Percentiles rank a stretch among this genome's conserved stretches.
Conservation (phyloP, 176 grass and related monocot species). For the Echinochloa phyllopogon region DNA sequence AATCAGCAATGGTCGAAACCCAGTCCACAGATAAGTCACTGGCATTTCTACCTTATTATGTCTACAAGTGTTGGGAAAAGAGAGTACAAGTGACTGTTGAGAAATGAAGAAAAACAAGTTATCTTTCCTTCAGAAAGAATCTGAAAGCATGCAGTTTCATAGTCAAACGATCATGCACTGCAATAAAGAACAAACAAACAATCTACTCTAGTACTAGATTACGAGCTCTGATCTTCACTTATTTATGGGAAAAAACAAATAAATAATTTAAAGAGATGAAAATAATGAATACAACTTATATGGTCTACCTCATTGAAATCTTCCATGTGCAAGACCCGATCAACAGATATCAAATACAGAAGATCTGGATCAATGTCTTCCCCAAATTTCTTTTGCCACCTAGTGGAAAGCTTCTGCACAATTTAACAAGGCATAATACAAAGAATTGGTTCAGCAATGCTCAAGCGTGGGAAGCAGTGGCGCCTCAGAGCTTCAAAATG, state of each 20-base stretch:
- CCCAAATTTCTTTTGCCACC: slow-evolving; percentile 93
- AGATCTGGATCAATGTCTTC: slow-evolving; percentile 75
- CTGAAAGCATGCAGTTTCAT: background rate
- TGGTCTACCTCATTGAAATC: slow-evolving; percentile 83
- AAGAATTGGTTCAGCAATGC: slow-evolving; percentile 4
- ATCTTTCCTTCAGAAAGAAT: background rate
- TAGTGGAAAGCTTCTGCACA: slow-evolving; percentile 74
- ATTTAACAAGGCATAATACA: slow-evolving; percentile 37
- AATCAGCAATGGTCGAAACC: background rate
- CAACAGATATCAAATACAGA: slow-evolving; percentile 81
- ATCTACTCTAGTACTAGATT: slow-evolving; percentile 17
- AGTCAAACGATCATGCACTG: background rate
- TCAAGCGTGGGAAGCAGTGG: background rate
- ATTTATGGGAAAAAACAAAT: background rate
- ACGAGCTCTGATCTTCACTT: background rate
- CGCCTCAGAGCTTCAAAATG: background rate
- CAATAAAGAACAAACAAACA: background rate
- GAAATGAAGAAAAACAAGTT: background rate
- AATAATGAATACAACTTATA: slow-evolving; percentile 4
- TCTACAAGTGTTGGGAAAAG: background rate
- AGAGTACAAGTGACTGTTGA: background rate
- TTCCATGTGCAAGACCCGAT: slow-evolving; percentile 85
- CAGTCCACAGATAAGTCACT: background rate
- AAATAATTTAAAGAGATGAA: background rate
- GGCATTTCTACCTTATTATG: background rate